Evolutionary conservation across 2,329 filamentous ascomycete species (phyloP).

Genomic region (Nemania serpens): DNA sequence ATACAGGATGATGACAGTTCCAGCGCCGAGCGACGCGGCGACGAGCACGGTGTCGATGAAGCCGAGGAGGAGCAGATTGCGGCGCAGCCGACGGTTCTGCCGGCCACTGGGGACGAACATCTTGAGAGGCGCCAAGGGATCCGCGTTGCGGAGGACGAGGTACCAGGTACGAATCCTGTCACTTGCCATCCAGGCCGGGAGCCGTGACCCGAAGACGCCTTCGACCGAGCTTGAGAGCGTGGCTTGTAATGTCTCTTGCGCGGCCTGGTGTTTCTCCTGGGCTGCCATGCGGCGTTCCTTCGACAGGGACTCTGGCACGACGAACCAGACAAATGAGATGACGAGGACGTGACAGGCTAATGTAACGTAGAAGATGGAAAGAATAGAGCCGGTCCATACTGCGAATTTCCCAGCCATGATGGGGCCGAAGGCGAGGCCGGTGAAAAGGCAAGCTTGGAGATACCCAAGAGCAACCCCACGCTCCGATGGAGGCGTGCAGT

Average conservation of each 20-base stretch:
- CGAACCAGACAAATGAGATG: constrained; percentile 69
- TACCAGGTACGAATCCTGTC: constrained; percentile 38
- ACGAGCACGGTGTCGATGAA: constrained; percentile 82
- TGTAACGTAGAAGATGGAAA: constrained; percentile 85
- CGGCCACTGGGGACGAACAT: constrained; percentile 76
- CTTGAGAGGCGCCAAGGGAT: constrained; percentile 76
- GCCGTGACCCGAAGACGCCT: constrained; percentile 29
- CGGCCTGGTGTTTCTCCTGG: constrained; percentile 65
- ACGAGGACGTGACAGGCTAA: constrained; percentile 75
- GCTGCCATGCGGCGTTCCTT: constrained; percentile 72
- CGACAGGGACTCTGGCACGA: constrained; percentile 85
- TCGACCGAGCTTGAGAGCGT: constrained; percentile 28
- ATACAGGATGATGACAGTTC: constrained; percentile 85
- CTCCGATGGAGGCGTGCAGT: constrained; percentile 80
- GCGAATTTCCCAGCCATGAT: constrained; percentile 81
- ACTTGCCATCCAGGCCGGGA: constrained; percentile 28
- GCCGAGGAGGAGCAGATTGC: constrained; percentile 83
- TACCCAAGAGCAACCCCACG: constrained; percentile 86
- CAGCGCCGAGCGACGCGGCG: constrained; percentile 78
- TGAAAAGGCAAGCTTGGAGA: constrained; percentile 86
- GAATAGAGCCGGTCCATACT: constrained; percentile 71
- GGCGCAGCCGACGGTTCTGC: constrained; percentile 65
- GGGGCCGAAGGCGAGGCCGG: constrained; percentile 86
- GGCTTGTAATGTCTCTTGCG: constrained; percentile 44
- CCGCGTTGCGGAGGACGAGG: constrained; percentile 53